Evolutionary conservation across 1,284 basidiomycete genomes (phyloP).

Genomic region (Naganishia sp.): DNA sequence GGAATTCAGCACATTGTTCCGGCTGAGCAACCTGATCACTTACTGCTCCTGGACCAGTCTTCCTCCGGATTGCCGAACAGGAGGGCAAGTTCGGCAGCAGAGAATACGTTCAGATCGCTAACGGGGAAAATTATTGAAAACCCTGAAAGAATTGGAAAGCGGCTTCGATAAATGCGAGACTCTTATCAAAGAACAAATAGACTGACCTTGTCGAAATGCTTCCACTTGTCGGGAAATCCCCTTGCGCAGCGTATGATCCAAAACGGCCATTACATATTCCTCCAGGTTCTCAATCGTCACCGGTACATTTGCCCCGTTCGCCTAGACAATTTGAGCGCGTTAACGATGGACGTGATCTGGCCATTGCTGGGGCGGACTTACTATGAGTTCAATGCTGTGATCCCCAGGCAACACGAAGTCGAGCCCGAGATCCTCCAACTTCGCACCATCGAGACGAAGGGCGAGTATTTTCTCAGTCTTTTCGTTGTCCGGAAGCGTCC

Average conservation of each 20-base stretch:
- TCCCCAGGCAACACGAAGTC: slow-evolving; percentile 97
- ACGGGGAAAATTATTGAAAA: slow-evolving; percentile 95
- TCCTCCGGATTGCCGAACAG: slow-evolving; percentile 93
- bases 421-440: slow-evolving; percentile 79
- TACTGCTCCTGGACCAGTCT: slow-evolving; percentile 88
- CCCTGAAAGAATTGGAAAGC: slow-evolving; percentile 53
- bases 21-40: slow-evolving; percentile 47
- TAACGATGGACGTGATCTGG: too few relatives aligned
- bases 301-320: slow-evolving; percentile 71
- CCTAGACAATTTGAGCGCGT: slow-evolving; percentile 53
- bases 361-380: slow-evolving; percentile 42
- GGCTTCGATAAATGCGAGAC: background rate
- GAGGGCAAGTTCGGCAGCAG: slow-evolving; percentile 88
- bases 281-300: slow-evolving; percentile 85
- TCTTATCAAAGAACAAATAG: background rate
- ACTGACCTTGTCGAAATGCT: slow-evolving; percentile 69
- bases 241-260: slow-evolving; percentile 77
- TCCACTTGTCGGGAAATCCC: slow-evolving; percentile 73
- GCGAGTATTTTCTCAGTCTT: slow-evolving; percentile 8
- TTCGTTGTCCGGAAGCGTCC: slow-evolving; percentile 33
- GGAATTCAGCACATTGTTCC: background rate
- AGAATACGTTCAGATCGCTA: slow-evolving; percentile 83
- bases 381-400: slow-evolving; percentile 76
- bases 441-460: slow-evolving; percentile 58
- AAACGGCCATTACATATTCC: slow-evolving; percentile 78